phyloP scores from a whole-genome alignment of 192 early-diverging fungal genomes.

The Umbelopsis ramanniana region DNA sequence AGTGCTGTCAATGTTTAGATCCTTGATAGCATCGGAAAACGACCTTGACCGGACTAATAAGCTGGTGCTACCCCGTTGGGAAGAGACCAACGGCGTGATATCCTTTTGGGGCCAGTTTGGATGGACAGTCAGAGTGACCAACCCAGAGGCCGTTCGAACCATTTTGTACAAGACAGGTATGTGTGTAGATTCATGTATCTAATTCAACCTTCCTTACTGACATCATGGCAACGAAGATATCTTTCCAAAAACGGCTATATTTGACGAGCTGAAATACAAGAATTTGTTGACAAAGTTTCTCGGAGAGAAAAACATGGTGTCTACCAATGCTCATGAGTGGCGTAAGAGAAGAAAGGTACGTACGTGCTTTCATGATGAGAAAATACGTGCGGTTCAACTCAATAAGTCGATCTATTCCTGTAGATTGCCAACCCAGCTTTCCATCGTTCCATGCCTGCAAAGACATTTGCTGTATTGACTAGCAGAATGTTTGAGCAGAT shows the following conservation, averaged over 20 bases:
- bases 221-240: background rate
- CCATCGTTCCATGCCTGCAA: slow-evolving; percentile 34
- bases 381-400: no score
- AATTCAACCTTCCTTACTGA: background rate
- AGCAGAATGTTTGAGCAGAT: slow-evolving; percentile 26
- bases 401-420: no score
- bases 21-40: background rate
- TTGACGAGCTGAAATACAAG: background rate
- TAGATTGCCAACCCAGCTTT: slow-evolving; percentile 38
- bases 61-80: background rate
- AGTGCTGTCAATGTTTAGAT: background rate
- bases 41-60: background rate
- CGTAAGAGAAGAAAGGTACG: slow-evolving; percentile 17
- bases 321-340: slow-evolving; percentile 23
- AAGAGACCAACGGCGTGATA: background rate
- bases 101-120: background rate
- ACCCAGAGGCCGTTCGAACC: slow-evolving; percentile 5
- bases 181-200: background rate
- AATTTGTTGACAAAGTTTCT: slow-evolving; percentile 2
- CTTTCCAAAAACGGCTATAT: background rate
- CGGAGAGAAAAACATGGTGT: slow-evolving; percentile 26
- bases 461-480: slow-evolving; percentile 26
- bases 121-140: background rate
- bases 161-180: slow-evolving; percentile 12
- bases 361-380: no score